Evolutionary conservation across 2,329 filamentous ascomycete species (phyloP), one percentile per base, ranked within the genome.

Genomic region (Aspergillus flavus): DNA sequence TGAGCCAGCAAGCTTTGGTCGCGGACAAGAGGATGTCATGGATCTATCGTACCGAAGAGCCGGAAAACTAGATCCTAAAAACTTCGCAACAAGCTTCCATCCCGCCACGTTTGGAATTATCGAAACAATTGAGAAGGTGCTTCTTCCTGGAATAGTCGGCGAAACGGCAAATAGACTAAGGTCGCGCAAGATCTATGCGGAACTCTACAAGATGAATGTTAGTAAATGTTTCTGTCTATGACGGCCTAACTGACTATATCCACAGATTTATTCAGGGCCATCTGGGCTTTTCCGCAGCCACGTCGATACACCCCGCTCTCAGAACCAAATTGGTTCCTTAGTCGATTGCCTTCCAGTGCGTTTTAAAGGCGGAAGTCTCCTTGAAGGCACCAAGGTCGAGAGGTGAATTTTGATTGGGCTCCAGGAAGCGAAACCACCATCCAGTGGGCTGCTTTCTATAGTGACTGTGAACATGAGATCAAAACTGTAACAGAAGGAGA

Each of bases 171-270:
- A 72, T 16, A 21, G 36, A 6, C n/a, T 68, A 9, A 61, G 62
- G 3, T 70, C 67, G 23, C 68, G 74, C 0, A 79, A 79, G 7
- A 72, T 87, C 1, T 73, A 72, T 5, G 85, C 85, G 0, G 84
- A 88, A 72, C 73, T 88, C 2, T 87, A 86, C 69, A 87, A 87
- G 64, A 72, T 88, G 21, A 87, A 88, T 66, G 82, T 59, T 28
- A 2, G 30, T 34, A 3, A 52, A 39, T 10, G 14, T 52, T 16
- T 30, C 1, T 16, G 6, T 36, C 14, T 6, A 14, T 16, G 14
- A 26, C n/a, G 21, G 45, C 21, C 21, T 26, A 46, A 11, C 45
- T 46, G 5, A 23, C 21, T 26, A 14, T 26, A 46, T 21, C 12
- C 11, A 30, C 54, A 86, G 83, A 69, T 85, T 2, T 87, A 87